Conservation (phyloP, 805 yeast genomes). For the Priceomyces fermenticarens region DNA sequence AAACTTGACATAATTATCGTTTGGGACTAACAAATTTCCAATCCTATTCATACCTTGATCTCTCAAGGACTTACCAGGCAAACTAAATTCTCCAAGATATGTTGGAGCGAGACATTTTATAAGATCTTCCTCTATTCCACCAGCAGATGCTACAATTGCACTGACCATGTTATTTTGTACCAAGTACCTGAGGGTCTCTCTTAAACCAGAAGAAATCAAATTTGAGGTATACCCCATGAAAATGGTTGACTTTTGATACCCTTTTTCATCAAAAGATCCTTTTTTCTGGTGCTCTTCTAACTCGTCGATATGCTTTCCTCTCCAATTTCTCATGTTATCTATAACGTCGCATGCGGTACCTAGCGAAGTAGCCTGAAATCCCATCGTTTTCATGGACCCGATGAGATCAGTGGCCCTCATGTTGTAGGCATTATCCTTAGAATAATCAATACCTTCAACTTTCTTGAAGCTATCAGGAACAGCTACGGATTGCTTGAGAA, state of each 20-base stretch:
- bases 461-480: conserved; percentile 76
- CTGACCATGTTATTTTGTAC: conserved; percentile 94
- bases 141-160: conserved; percentile 95
- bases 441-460: conserved; percentile 89
- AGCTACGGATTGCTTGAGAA: conserved; percentile 78
- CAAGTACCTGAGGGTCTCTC: conserved; percentile 84
- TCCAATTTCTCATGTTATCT: conserved; percentile 89
- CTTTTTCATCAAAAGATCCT: conserved; percentile 75
- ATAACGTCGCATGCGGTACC: conserved; percentile 90
- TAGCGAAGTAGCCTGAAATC: conserved; percentile 90
- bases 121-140: conserved; percentile 97
- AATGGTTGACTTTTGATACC: conserved; percentile 81
- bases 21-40: conserved; percentile 95
- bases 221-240: conserved; percentile 97
- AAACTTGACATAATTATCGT: conserved; percentile 94
- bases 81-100: conserved; percentile 83
- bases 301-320: conserved; percentile 72
- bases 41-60: conserved; percentile 97
- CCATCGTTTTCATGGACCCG: conserved; percentile 87
- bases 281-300: conserved; percentile 63
- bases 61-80: conserved; percentile 78
- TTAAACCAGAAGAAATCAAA: conserved; percentile 88
- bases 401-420: conserved; percentile 78
- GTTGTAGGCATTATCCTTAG: conserved; percentile 69
- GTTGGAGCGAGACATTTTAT: conserved; percentile 97